phyloP scores from a whole-genome alignment of 352 stramenopile species.

The Phytophthora pisi region DNA sequence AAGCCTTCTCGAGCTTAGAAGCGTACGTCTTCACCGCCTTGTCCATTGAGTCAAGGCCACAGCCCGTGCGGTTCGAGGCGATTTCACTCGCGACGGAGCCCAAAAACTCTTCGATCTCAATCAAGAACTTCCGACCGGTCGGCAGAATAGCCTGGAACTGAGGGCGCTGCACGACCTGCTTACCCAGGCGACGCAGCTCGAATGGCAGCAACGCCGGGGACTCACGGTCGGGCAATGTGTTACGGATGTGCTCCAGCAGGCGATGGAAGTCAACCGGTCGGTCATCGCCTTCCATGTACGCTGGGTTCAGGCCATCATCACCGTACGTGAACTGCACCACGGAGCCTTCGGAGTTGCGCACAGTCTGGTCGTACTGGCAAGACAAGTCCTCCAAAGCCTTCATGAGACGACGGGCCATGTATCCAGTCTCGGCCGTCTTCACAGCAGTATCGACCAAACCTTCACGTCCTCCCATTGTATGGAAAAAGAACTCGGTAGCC shows the following conservation, averaged over 20 bases:
- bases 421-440: slow-evolving; percentile 99
- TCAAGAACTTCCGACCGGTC: slow-evolving; percentile 90
- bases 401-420: slow-evolving; percentile 99
- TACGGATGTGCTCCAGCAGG: slow-evolving; percentile 90
- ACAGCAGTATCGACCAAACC: slow-evolving; percentile 99
- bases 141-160: slow-evolving; percentile 88
- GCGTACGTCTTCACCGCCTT: slow-evolving; percentile 69
- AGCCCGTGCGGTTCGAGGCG: slow-evolving; percentile 51
- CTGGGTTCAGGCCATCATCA: slow-evolving; percentile 98
- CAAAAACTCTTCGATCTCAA: slow-evolving; percentile 90
- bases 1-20: slow-evolving; percentile 64
- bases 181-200: slow-evolving; percentile 85
- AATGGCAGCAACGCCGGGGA: slow-evolving; percentile 75
- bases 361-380: slow-evolving; percentile 94
- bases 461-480: slow-evolving; percentile 99
- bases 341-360: slow-evolving; percentile 86
- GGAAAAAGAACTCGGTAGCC: slow-evolving; percentile 99
- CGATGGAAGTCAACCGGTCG: slow-evolving; percentile 97
- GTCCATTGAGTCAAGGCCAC: slow-evolving; percentile 75
- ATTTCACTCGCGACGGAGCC: slow-evolving; percentile 69
- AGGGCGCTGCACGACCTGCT: slow-evolving; percentile 81
- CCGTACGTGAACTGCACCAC: slow-evolving; percentile 99
- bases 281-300: slow-evolving; percentile 96
- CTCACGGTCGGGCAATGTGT: slow-evolving; percentile 74
- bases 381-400: slow-evolving; percentile 98